Conservation (phyloP, 2,329 filamentous ascomycete species). For the Penicillium expansum region DNA sequence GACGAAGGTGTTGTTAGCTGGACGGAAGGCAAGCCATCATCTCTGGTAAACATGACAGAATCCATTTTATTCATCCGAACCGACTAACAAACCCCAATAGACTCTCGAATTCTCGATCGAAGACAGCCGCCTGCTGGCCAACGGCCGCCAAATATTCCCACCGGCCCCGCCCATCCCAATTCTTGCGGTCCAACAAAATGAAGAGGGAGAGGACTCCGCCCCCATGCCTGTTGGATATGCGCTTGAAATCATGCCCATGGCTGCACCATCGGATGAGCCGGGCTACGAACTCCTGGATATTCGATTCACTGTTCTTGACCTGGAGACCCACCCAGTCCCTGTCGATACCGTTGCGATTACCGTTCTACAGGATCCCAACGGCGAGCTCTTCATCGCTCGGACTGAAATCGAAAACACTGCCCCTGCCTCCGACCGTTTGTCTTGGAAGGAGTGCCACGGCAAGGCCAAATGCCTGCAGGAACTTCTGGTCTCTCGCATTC, state of each 20-base stretch:
- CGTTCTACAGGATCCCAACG: constrained; percentile 36
- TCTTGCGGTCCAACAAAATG: constrained; percentile 34
- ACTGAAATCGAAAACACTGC: constrained; percentile 39
- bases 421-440: constrained; percentile 34
- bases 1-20: constrained; percentile 32
- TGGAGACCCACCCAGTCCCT: constrained; percentile 43
- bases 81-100: constrained; percentile 20
- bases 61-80: not conserved
- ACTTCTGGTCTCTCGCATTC: constrained; percentile 42
- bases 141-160: constrained; percentile 42
- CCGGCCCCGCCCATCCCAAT: constrained; percentile 32
- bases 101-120: constrained; percentile 38
- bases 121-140: constrained; percentile 36
- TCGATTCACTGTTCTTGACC: constrained; percentile 47
- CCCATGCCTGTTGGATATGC: constrained; percentile 45
- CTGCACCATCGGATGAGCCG: constrained; percentile 30
- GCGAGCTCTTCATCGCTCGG: constrained; percentile 39
- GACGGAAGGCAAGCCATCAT: constrained; percentile 37
- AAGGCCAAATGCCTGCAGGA: constrained; percentile 39
- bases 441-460: constrained; percentile 45
- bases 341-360: constrained; percentile 45
- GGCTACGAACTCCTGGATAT: constrained; percentile 37
- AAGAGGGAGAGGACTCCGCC: constrained; percentile 38
- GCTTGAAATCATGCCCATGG: constrained; percentile 39
- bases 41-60: constrained; percentile 32